Conservation (phyloP, 495 filamentous ascomycete genomes). For the Immersiella caudata region DNA sequence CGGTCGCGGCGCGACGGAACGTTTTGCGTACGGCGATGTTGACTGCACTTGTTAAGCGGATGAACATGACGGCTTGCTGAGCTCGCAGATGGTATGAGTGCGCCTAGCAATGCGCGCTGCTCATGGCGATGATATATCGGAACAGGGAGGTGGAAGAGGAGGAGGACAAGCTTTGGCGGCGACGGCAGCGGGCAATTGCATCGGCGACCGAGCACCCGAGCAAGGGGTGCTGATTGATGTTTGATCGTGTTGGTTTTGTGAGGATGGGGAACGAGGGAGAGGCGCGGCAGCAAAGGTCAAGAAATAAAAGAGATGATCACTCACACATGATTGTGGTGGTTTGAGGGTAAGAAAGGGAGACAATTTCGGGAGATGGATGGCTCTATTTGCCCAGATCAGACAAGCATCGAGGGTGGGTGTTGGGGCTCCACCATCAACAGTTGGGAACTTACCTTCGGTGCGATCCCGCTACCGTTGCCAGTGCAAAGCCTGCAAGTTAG, state of each 20-base stretch:
- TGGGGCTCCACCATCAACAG: not conserved
- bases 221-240: slow-evolving; percentile 1
- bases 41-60: slow-evolving; percentile 13
- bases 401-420: not conserved
- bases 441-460: not conserved
- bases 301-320: slow-evolving; percentile 6
- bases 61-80: slow-evolving; percentile 9
- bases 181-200: slow-evolving; percentile 7
- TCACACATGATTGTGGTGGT: slow-evolving; percentile 16
- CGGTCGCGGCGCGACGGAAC: slow-evolving; percentile 11
- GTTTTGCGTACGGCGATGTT: slow-evolving; percentile 20
- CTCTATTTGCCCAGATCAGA: not conserved
- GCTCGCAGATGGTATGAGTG: not conserved
- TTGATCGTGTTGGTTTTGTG: not conserved
- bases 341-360: not conserved
- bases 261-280: not conserved
- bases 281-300: not conserved
- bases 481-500: not conserved
- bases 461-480: not conserved
- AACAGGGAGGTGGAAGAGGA: slow-evolving; percentile 4
- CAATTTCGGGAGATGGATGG: not conserved
- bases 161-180: slow-evolving; percentile 1
- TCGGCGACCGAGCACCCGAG: slow-evolving; percentile 5
- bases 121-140: slow-evolving; percentile 9
- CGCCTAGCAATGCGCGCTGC: slow-evolving; percentile 15